Evolutionary conservation across 768 basidiomycete genomes (phyloP).

Genomic region (Ramaria sp.): DNA sequence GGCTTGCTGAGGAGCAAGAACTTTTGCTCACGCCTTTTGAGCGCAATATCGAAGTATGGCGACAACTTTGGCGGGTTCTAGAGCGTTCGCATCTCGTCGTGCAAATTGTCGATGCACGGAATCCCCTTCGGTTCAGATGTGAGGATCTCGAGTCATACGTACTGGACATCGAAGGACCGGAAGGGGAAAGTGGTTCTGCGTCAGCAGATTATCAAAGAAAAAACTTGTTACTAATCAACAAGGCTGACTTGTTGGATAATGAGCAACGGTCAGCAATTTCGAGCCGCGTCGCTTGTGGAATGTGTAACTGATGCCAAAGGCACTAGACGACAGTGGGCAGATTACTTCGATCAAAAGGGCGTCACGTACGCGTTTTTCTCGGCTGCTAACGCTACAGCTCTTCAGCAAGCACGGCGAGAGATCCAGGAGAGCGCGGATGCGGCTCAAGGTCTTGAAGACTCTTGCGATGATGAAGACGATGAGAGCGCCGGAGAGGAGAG

Average conservation of each 20-base stretch:
- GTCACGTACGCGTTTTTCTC: conserved; percentile 89
- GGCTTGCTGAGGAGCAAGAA: conserved; percentile 77
- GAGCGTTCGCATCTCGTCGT: conserved; percentile 92
- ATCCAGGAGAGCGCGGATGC: conserved; percentile 9
- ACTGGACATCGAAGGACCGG: conserved; percentile 67
- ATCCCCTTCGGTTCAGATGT: conserved; percentile 86
- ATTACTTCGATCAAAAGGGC: conserved; percentile 70
- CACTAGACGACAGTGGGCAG: conserved; percentile 74
- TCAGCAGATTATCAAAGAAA: conserved; percentile 47
- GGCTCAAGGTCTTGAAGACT: conserved; percentile 13
- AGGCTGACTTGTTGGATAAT: conserved; percentile 82
- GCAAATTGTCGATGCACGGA: conserved; percentile 94
- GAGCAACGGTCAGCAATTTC: conserved; percentile 58
- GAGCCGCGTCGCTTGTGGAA: neutral
- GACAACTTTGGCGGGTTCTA: conserved; percentile 94
- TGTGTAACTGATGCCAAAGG: neutral
- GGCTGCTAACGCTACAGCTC: conserved; percentile 73
- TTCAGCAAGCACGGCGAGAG: conserved; percentile 59
- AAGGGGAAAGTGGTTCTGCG: conserved; percentile 71
- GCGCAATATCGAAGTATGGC: conserved; percentile 96
- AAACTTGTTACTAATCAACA: conserved; percentile 85
- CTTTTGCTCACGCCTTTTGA: conserved; percentile 95
- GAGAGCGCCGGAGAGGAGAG: conserved; percentile 11
- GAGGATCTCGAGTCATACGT: conserved; percentile 87
- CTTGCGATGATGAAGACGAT: conserved; percentile 16